Evolutionary conservation across 805 yeast genomes (phyloP), one percentile per base, ranked within the genome.

Genomic region (Starmerella kuoi): DNA sequence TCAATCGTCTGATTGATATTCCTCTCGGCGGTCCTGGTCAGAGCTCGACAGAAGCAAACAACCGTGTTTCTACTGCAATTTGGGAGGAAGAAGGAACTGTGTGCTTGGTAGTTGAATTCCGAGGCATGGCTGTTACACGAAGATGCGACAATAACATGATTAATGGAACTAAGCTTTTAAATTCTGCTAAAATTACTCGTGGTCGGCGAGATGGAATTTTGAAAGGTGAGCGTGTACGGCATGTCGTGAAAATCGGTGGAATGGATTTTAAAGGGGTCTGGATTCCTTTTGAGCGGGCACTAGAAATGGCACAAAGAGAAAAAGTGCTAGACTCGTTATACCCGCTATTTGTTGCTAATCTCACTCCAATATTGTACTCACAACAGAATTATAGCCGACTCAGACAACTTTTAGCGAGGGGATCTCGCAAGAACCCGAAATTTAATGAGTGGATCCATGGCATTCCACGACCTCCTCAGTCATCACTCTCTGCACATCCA

Each of bases 321-420:
- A 40, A 44, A 22, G 37, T 46, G 12, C 43, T 50, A 4, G 55
- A 53, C 18, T 31, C 30, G 9, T 40, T 54, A 7, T 54, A 47
- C 27, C 57, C 57, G 0, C 39, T 54, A 11, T 54, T 54, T 31
- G 32, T 53, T 6, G 50, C 50, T 1, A 51, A 53, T 23, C 44
- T 61, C 7, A 37, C 44, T 15, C 43, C 47, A n/a, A 51, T 62
- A 19, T 46, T 63, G 21, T 60, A 61, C 43, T 59, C 60, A 19
- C 60, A 61, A 3, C 39, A 54, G 22, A 61, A 63, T 45, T 49
- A 46, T 34, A 53, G 57, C 20, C 53, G 64, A 20, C 59, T 65
- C 2, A 43, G 54, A 26, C 65, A 60, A 42, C 56, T 60, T 25
- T 49, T 60, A 15, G 55, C 55, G 3, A 60, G 61, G 4, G 62